Evolutionary conservation across 495 filamentous ascomycete genomes (phyloP).

Genomic region (Hyphodiscus hymeniophilus): DNA sequence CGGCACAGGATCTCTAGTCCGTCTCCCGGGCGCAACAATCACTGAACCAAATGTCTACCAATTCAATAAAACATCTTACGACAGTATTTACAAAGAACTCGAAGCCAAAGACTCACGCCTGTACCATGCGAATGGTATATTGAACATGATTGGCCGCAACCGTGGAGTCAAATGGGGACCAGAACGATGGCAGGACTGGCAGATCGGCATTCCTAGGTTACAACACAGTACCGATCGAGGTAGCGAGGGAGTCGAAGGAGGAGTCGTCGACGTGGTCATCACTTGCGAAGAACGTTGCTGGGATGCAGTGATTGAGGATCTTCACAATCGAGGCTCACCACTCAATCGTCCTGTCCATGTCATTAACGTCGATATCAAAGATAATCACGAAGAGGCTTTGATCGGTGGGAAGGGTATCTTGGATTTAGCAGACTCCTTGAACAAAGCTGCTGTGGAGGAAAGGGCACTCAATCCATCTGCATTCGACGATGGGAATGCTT

Average conservation of each 20-base stretch:
- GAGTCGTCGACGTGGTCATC: constrained; percentile 88
- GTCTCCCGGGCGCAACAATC: constrained; percentile 86
- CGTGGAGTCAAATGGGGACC: constrained; percentile 87
- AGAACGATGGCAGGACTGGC: constrained; percentile 98
- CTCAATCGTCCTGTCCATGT: constrained; percentile 92
- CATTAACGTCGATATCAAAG: constrained; percentile 96
- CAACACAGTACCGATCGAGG: constrained; percentile 58
- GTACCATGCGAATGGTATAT: constrained; percentile 83
- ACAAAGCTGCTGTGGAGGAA: constrained; percentile 73
- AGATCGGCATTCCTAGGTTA: constrained; percentile 71
- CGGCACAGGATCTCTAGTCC: constrained; percentile 91
- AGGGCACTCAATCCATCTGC: constrained; percentile 51
- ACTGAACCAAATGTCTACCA: constrained; percentile 92
- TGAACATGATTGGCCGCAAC: constrained; percentile 95
- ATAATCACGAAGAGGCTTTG: constrained; percentile 94
- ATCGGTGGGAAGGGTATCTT: constrained; percentile 88
- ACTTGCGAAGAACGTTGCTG: constrained; percentile 98
- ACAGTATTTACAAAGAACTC: constrained; percentile 84
- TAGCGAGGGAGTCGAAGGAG: constrained; percentile 72
- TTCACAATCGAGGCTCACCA: constrained; percentile 71
- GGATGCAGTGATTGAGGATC: constrained; percentile 95
- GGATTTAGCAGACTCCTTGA: constrained; percentile 80
- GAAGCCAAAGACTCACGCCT: constrained; percentile 75
- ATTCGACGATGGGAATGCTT: constrained; percentile 62
- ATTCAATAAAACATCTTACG: constrained; percentile 93